Percentiles rank a stretch among this genome's conserved stretches.
Evolutionary conservation across 805 yeast genomes (phyloP).

Genomic region (Candida pseudofarinosa): DNA sequence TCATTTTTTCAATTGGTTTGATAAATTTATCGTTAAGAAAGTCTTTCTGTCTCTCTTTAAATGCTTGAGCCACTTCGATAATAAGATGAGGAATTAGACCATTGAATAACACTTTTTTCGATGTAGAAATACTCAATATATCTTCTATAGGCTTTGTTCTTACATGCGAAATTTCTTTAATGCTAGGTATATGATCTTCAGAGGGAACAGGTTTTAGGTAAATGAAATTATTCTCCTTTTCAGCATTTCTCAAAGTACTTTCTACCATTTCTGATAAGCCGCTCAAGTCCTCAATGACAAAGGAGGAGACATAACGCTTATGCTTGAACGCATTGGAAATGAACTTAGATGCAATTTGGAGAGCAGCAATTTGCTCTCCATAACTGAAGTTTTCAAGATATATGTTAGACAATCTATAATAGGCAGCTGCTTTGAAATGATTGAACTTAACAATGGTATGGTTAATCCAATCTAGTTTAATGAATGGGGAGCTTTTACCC

Average conservation of each 20-base stretch:
- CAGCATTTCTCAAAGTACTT: slow-evolving; percentile 49
- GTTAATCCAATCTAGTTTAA: slow-evolving; percentile 60
- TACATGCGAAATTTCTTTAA: slow-evolving; percentile 54
- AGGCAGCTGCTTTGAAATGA: slow-evolving; percentile 72
- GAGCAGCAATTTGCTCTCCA: slow-evolving; percentile 68
- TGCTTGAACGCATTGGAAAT: slow-evolving; percentile 35
- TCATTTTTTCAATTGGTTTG: slow-evolving; percentile 47
- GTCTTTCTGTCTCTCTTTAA: slow-evolving; percentile 57
- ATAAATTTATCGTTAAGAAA: slow-evolving; percentile 44
- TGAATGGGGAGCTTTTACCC: slow-evolving; percentile 41
- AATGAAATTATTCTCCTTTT: slow-evolving; percentile 77
- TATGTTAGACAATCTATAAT: slow-evolving; percentile 54
- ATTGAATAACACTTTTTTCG: slow-evolving; percentile 38
- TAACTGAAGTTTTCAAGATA: slow-evolving; percentile 48
- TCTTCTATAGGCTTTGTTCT: slow-evolving; percentile 21
- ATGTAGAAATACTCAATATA: slow-evolving; percentile 22
- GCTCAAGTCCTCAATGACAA: slow-evolving; percentile 48
- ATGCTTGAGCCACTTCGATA: slow-evolving; percentile 63
- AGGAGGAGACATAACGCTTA: slow-evolving; percentile 37
- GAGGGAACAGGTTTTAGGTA: slow-evolving; percentile 65
- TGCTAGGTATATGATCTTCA: slow-evolving; percentile 31
- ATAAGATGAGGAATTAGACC: slow-evolving; percentile 64
- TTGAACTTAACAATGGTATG: slow-evolving; percentile 54
- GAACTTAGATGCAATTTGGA: slow-evolving; percentile 39
- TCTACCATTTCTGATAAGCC: slow-evolving; percentile 46